Conservation (phyloP, 441 rosid genomes). For the Populus hybrid region DNA sequence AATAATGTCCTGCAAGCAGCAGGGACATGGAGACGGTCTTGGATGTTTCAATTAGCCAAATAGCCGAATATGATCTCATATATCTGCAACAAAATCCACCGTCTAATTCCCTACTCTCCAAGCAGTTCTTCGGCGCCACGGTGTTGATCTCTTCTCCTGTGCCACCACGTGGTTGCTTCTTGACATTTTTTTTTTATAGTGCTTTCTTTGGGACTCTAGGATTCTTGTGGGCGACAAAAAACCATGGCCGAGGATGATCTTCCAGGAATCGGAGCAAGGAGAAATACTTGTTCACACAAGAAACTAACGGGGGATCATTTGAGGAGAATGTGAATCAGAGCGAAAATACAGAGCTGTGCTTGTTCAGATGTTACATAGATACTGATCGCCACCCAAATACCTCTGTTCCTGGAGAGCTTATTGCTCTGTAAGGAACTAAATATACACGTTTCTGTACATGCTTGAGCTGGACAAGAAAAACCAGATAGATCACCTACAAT, state of each 20-base stretch:
- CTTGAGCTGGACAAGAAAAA: neutral
- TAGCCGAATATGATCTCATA: constrained; percentile 31
- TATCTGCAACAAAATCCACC: constrained; percentile 13
- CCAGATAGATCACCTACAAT: neutral
- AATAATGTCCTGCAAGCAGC: constrained; percentile 58
- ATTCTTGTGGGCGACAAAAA: constrained; percentile 43
- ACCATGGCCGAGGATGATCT: neutral
- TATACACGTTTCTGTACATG: neutral
- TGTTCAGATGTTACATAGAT: too few relatives aligned
- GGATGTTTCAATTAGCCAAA: constrained; percentile 35
- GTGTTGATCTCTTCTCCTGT: constrained; percentile 57
- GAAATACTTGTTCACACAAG: constrained; percentile 48
- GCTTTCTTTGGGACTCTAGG: constrained; percentile 59
- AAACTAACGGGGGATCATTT: constrained; percentile 68
- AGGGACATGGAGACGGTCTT: constrained; percentile 59
- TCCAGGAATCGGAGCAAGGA: constrained; percentile 29
- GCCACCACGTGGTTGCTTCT: constrained; percentile 57
- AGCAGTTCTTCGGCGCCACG: constrained; percentile 54
- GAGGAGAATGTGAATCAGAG: constrained; percentile 59
- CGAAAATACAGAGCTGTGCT: neutral
- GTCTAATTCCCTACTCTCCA: constrained; percentile 49
- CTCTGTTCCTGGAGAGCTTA: too few relatives aligned
- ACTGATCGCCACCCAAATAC: too few relatives aligned
- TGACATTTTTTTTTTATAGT: constrained; percentile 57
- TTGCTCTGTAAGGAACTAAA: too few relatives aligned